These are phyloP conservation scores for Metschnikowia santaceciliae DNA, from an alignment of 805 yeast species.

Conservation along the genomic window DNA sequence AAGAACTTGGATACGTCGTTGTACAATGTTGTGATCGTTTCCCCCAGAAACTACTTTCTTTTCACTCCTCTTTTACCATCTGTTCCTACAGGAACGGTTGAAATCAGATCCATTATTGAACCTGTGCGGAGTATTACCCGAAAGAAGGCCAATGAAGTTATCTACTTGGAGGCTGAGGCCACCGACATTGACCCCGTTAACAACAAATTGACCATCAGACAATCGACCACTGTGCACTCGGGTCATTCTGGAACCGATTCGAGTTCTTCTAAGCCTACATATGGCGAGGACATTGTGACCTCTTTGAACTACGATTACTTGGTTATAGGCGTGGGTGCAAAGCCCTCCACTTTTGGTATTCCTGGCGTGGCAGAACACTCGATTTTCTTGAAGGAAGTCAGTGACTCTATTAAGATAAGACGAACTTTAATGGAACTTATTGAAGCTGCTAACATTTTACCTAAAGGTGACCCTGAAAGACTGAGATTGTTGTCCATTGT, in stretches of 20 bases:
- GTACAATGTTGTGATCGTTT: conserved; percentile 84
- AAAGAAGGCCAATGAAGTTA: conserved; percentile 70
- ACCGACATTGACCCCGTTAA: conserved; percentile 70
- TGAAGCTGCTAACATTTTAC: conserved; percentile 82
- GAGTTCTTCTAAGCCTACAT: conserved; percentile 37
- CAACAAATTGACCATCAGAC: conserved; percentile 62
- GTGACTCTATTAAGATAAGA: conserved; percentile 83
- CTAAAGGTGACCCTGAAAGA: conserved; percentile 73
- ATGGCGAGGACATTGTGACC: conserved; percentile 43
- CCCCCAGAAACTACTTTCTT: conserved; percentile 92
- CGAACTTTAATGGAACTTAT: conserved; percentile 78
- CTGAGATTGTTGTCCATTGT: conserved; percentile 80
- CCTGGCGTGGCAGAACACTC: conserved; percentile 92
- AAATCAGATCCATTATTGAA: conserved; percentile 85
- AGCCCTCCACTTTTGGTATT: conserved; percentile 89
- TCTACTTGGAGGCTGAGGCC: conserved; percentile 88
- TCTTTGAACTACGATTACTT: conserved; percentile 70
- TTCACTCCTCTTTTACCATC: conserved; percentile 96
- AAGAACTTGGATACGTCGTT: conserved; percentile 80
- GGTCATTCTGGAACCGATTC: conserved; percentile 53
- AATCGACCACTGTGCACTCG: conserved; percentile 51
- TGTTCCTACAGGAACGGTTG: conserved; percentile 91
- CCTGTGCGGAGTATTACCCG: conserved; percentile 87
- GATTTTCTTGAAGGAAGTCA: conserved; percentile 82
- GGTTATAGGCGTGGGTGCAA: conserved; percentile 92